These are phyloP conservation scores for Fraxinus quadrangulata DNA, from an alignment of 257 asterid species.

Conservation along the genomic window DNA sequence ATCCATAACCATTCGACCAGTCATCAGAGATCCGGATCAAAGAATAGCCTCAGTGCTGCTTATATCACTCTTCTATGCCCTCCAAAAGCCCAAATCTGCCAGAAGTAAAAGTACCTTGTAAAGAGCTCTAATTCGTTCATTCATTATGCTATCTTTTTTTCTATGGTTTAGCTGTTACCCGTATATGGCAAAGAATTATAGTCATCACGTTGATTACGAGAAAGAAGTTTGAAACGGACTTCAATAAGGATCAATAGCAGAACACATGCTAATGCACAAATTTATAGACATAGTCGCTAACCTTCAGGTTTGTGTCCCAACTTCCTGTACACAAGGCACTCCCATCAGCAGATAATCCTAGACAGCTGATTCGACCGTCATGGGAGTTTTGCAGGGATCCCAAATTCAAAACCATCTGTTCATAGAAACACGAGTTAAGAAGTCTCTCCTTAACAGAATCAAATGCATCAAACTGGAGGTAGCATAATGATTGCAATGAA, in stretches of 20 bases:
- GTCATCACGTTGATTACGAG: background rate
- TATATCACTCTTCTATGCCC: conserved; percentile 84
- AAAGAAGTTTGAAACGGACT: background rate
- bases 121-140: background rate
- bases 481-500: background rate
- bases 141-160: background rate
- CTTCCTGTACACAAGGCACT: conserved; percentile 99
- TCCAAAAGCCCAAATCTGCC: conserved; percentile 99
- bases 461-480: conserved; percentile 1
- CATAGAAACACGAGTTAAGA: background rate
- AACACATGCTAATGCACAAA: background rate
- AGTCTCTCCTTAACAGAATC: conserved; percentile 1
- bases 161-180: background rate
- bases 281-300: conserved; percentile 24
- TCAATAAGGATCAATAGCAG: background rate
- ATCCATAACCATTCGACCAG: background rate
- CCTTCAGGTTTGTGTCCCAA: conserved; percentile 92
- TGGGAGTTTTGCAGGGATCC: conserved; percentile 92
- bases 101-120: background rate
- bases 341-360: conserved; percentile 95
- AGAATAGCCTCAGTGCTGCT: conserved; percentile 26
- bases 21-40: conserved; percentile 27
- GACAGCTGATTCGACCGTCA: conserved; percentile 71
- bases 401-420: conserved; percentile 79
- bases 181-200: background rate